Conservation (phyloP, 805 yeast species). For the Sugiyamaella floridensis region DNA sequence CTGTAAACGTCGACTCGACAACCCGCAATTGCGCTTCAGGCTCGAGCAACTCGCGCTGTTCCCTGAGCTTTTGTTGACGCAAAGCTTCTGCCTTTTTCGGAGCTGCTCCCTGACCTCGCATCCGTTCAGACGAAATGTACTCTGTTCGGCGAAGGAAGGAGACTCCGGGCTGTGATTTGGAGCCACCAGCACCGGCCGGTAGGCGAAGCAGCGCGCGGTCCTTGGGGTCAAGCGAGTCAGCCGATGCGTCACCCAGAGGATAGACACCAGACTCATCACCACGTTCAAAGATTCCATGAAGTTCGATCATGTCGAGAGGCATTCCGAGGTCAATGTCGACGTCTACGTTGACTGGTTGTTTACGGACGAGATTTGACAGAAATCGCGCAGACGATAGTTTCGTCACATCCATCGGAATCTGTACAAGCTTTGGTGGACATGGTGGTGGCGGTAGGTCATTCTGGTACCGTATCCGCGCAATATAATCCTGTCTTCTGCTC, state of each 20-base stretch:
- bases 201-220: constrained; percentile 75
- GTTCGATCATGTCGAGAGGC: constrained; percentile 62
- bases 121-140: constrained; percentile 65
- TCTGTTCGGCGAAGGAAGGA: constrained; percentile 93
- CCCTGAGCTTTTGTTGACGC: constrained; percentile 2
- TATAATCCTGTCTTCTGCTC: constrained; percentile 34
- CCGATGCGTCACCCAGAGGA: constrained; percentile 29
- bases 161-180: constrained; percentile 36
- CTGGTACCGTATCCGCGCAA: constrained; percentile 71
- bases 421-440: constrained; percentile 77
- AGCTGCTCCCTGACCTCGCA: constrained; percentile 25
- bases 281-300: constrained; percentile 62
- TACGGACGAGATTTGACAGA: constrained; percentile 64
- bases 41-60: constrained; percentile 28
- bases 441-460: constrained; percentile 92
- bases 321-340: constrained; percentile 55
- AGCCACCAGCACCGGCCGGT: constrained; percentile 46
- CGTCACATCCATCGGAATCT: constrained; percentile 42
- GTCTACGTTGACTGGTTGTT: constrained; percentile 57
- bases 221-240: constrained; percentile 58
- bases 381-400: constrained; percentile 46
- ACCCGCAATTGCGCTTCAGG: constrained; percentile 57
- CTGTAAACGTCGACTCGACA: constrained; percentile 74
- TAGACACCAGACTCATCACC: constrained; percentile 43
- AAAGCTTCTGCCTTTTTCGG: constrained; percentile 22